Percentiles rank a stretch among this genome's conserved stretches.
Evolutionary conservation across 371 early-diverging fungal genomes (phyloP).

Genomic region (Actinomortierella wolfii): DNA sequence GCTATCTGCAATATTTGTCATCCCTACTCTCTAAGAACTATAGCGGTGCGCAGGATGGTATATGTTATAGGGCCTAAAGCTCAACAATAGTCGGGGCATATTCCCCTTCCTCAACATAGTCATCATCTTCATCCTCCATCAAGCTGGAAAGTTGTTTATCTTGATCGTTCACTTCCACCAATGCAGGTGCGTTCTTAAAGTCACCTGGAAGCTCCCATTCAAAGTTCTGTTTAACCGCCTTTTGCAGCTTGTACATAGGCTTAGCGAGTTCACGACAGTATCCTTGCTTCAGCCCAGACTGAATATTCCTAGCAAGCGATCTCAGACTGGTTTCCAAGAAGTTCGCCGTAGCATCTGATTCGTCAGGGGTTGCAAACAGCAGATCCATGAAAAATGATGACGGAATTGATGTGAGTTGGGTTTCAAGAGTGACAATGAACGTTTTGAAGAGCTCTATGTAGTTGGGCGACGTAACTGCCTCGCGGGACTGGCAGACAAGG

Average conservation of each 20-base stretch:
- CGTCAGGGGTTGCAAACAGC: slow-evolving; percentile 41
- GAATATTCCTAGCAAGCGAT: slow-evolving; percentile 22
- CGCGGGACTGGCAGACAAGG: slow-evolving; percentile 37
- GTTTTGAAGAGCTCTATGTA: slow-evolving; percentile 18
- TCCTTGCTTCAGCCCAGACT: slow-evolving; percentile 20
- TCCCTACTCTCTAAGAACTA: too few species aligned
- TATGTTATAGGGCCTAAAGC: too few species aligned
- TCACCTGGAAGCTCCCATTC: slow-evolving; percentile 45
- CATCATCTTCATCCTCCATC: slow-evolving; percentile 30
- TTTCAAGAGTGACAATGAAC: slow-evolving; percentile 30
- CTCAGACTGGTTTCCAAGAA: slow-evolving; percentile 36
- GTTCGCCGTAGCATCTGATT: slow-evolving; percentile 45
- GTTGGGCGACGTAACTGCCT: slow-evolving; percentile 31
- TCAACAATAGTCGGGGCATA: slow-evolving; percentile 46
- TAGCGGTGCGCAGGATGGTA: too few species aligned
- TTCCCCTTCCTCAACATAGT: slow-evolving; percentile 44
- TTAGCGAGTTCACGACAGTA: slow-evolving; percentile 28
- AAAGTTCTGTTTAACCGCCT: slow-evolving; percentile 32
- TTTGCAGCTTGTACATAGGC: slow-evolving; percentile 37
- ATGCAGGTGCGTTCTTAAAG: slow-evolving; percentile 23
- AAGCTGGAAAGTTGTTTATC: neutral
- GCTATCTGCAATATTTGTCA: too few species aligned
- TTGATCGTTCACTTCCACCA: slow-evolving; percentile 12
- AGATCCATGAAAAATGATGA: slow-evolving; percentile 46
- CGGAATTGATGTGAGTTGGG: slow-evolving; percentile 35